Conservation (phyloP, 768 basidiomycete genomes). For the Kwoniella pini region DNA sequence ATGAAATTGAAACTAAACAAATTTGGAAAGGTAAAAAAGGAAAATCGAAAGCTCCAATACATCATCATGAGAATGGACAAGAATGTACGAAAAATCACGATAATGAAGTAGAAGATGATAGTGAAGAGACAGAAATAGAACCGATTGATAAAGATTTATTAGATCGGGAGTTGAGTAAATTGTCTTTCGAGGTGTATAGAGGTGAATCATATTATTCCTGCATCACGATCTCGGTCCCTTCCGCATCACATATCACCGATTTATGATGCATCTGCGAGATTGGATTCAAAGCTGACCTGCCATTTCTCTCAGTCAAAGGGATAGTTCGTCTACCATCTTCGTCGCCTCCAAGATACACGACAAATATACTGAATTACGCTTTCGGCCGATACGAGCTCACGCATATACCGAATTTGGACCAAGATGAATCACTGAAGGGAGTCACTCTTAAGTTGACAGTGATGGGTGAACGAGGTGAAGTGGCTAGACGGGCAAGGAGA, state of each 20-base stretch:
- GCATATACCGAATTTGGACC: slow-evolving; percentile 47
- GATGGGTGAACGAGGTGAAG: slow-evolving; percentile 88
- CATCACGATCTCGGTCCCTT: too few relatives aligned
- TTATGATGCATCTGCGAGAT: not conserved
- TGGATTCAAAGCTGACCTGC: not conserved
- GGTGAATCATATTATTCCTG: slow-evolving; percentile 34
- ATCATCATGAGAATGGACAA: slow-evolving; percentile 36
- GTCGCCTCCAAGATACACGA: slow-evolving; percentile 38
- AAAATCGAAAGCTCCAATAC: slow-evolving; percentile 20
- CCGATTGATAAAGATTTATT: slow-evolving; percentile 35
- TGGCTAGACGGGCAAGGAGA: slow-evolving; percentile 62
- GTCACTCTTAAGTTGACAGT: slow-evolving; percentile 68
- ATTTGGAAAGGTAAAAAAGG: slow-evolving; percentile 60
- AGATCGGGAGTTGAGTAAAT: slow-evolving; percentile 39
- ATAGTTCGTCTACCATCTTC: slow-evolving; percentile 64
- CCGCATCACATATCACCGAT: too few relatives aligned
- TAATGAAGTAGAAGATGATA: slow-evolving; percentile 5
- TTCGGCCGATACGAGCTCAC: slow-evolving; percentile 80
- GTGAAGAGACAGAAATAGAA: slow-evolving; percentile 31
- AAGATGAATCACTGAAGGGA: slow-evolving; percentile 45
- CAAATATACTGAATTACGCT: slow-evolving; percentile 75
- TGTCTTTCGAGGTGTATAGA: slow-evolving; percentile 53
- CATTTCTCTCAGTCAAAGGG: slow-evolving; percentile 69
- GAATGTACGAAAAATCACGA: slow-evolving; percentile 1
- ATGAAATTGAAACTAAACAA: slow-evolving; percentile 82